These are phyloP conservation scores for Pseudotsuga menziesii DNA, from an alignment of 75 land plant genomes.

Conservation along the genomic window DNA sequence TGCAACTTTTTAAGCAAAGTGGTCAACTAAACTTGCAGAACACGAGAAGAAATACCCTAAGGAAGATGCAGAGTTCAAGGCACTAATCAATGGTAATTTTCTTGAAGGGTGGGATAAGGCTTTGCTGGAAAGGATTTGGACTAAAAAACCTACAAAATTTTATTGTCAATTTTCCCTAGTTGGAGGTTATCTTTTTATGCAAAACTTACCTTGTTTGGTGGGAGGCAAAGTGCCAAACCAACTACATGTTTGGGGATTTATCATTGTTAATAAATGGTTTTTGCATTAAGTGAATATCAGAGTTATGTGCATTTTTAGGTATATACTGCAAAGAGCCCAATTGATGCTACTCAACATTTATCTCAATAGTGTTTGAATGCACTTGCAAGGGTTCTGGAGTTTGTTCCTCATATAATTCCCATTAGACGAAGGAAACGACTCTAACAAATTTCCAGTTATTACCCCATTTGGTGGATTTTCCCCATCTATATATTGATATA, in stretches of 20 bases:
- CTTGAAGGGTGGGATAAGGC: slow-evolving; percentile 75
- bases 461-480: too few relatives aligned
- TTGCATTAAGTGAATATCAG: background rate
- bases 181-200: background rate
- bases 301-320: slow-evolving; percentile 25
- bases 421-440: too few relatives aligned
- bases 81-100: slow-evolving; percentile 48
- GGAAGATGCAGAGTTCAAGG: slow-evolving; percentile 65
- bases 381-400: slow-evolving; percentile 47
- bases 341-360: slow-evolving; percentile 72
- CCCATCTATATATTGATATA: too few relatives aligned
- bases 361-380: slow-evolving; percentile 69
- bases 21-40: slow-evolving; percentile 82
- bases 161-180: background rate
- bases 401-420: too few relatives aligned
- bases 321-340: slow-evolving; percentile 58
- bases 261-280: background rate
- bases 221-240: too few relatives aligned
- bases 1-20: slow-evolving; percentile 78
- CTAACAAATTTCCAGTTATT: too few relatives aligned
- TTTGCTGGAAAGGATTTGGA: slow-evolving; percentile 48
- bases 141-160: background rate
- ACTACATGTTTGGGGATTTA: too few relatives aligned
- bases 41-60: slow-evolving; percentile 65
- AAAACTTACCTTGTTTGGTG: too few relatives aligned